Evolutionary conservation across 2,329 filamentous ascomycete genomes (phyloP).

Genomic region (Monilinia fructigena): DNA sequence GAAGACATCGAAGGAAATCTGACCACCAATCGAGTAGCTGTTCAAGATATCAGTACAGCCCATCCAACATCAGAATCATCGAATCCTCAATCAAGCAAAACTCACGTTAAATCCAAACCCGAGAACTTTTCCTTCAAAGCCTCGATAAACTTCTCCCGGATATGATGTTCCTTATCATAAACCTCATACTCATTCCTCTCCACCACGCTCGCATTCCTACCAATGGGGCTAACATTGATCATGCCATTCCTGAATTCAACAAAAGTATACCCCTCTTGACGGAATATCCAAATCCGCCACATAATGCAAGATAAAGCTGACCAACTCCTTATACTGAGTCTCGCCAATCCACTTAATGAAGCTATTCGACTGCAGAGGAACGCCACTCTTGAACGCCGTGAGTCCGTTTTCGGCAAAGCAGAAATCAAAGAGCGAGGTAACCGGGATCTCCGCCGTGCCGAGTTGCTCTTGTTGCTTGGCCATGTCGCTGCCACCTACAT

Average conservation of each 20-base stretch:
- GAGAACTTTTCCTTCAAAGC: slow-evolving; percentile 77
- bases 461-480: slow-evolving; percentile 96
- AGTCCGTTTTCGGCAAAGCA: slow-evolving; percentile 97
- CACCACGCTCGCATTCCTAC: slow-evolving; percentile 76
- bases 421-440: slow-evolving; percentile 91
- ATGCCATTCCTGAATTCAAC: slow-evolving; percentile 89
- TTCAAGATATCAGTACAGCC: not conserved
- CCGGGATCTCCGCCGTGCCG: slow-evolving; percentile 63
- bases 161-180: slow-evolving; percentile 75
- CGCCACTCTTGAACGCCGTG: slow-evolving; percentile 81
- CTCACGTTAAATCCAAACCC: slow-evolving; percentile 80
- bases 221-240: slow-evolving; percentile 81
- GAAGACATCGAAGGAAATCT: slow-evolving; percentile 99
- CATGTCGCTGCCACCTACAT: slow-evolving; percentile 89
- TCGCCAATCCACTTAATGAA: slow-evolving; percentile 95
- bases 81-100: slow-evolving; percentile 32
- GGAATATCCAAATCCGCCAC: slow-evolving; percentile 78
- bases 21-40: slow-evolving; percentile 90
- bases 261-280: slow-evolving; percentile 81
- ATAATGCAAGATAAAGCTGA: slow-evolving; percentile 75
- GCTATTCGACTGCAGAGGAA: slow-evolving; percentile 70
- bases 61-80: not conserved
- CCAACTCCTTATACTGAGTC: slow-evolving; percentile 73
- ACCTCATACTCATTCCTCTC: slow-evolving; percentile 81
- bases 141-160: slow-evolving; percentile 74